Evolutionary conservation across 2,329 filamentous ascomycete species (phyloP), one percentile per base, ranked within the genome.

Genomic region (Gnomoniopsis sp.): DNA sequence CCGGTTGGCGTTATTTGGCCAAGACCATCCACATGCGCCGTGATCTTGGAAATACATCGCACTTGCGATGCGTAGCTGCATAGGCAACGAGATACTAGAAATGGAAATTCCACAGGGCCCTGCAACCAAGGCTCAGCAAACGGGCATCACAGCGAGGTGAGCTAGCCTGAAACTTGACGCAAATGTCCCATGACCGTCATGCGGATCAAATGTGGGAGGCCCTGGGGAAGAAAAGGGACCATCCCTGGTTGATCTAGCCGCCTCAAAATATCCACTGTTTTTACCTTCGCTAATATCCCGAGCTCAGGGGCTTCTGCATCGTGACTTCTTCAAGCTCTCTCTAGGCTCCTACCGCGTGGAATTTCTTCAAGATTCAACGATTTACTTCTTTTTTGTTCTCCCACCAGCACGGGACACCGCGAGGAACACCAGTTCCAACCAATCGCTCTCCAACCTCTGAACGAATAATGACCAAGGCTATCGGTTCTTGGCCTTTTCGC

Each of bases 401-500:
- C 26, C 12, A 41, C 36, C 36, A 8, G 2, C 12, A 12, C 26
- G 26, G 8, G 26, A 8, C 26, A 30, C 4, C 12, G 7, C 36
- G 36, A 41, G 36, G 17, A 41, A 41, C 4, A 30, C 26, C 26
- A 8, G 26, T 8, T 30, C 36, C 36, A 41, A 36, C 46, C 48
- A 57, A 30, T 4, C 26, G 26, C 26, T 8, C 26, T 30, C 34
- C 43, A 43, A 53, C 48, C 47, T 30, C 22, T 21, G 21, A 52
- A 33, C 41, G n/a, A 30, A 53, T 34, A 55, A 22, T 48, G 52
- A 38, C 38, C 47, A 46, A 47, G 26, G 34, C 23, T 17, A 19
- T 52, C 22, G 49, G 36, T 49, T 10, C 49, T 53, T 60, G 54
- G 54, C 53, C 26, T 23, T 44, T 41, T 38, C 30, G 30, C 58